A percentile compares a stretch with the other conserved stretches of the same genome.
Evolutionary conservation across 306 rosid genomes (phyloP).

Genomic region (Cucumis sativus): DNA sequence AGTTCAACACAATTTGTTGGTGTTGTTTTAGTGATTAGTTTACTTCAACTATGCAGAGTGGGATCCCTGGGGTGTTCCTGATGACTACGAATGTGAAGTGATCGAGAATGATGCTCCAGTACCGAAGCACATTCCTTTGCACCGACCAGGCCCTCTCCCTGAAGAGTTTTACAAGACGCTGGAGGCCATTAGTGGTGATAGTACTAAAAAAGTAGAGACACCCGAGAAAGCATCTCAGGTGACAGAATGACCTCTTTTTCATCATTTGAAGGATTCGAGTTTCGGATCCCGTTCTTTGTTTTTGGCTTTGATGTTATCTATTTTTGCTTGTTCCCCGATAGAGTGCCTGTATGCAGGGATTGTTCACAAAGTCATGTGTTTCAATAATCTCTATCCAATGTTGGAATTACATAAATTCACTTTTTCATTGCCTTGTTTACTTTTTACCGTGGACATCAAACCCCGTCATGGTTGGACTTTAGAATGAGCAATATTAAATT

Average conservation of each 20-base stretch:
- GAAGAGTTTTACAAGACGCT: slow-evolving; percentile 50
- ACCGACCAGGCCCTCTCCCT: slow-evolving; percentile 83
- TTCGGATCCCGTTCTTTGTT: slow-evolving; percentile 11
- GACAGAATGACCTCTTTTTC: slow-evolving; percentile 25
- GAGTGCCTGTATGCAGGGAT: slow-evolving; percentile 17
- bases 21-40: background rate
- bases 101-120: slow-evolving; percentile 80
- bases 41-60: slow-evolving; percentile 38
- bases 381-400: slow-evolving; percentile 18
- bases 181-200: slow-evolving; percentile 19
- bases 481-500: too few species aligned
- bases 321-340: slow-evolving; percentile 2
- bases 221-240: slow-evolving; percentile 25
- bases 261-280: slow-evolving; percentile 17
- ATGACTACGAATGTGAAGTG: slow-evolving; percentile 72
- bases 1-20: background rate
- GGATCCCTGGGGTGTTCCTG: slow-evolving; percentile 92
- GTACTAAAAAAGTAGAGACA: slow-evolving; percentile 22
- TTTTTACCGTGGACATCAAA: too few species aligned
- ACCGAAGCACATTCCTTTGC: slow-evolving; percentile 74
- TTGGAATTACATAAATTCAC: slow-evolving; percentile 2
- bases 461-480: too few species aligned
- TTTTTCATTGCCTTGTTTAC: background rate
- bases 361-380: slow-evolving; percentile 11
- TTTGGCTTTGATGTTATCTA: slow-evolving; percentile 9